Evolutionary conservation across 345 rosid genomes (phyloP), one percentile per base, ranked within the genome.

Genomic region (Linum tenue): DNA sequence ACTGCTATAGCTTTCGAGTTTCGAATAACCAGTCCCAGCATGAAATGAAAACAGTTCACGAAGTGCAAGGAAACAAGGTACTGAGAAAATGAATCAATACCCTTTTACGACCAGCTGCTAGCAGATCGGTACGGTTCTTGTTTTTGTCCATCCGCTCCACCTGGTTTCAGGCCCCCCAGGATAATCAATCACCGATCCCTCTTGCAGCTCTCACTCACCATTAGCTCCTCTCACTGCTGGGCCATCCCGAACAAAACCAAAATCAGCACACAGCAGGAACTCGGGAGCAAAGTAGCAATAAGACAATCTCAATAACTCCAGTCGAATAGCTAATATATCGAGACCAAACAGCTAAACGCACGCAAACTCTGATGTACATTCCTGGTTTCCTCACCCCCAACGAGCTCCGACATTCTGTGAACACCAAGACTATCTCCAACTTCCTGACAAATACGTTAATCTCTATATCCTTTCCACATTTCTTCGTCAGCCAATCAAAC

Each of bases 81-180:
- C 50, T 37, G 16, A 22, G 51, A 38, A 60, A 22, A 51, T 5
- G 31, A 22, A 22, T 22, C 31, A 53, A 53, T 73, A 90, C 98
- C 97, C 83, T 90, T 72, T 90, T 86, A 12, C 97, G 96, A 22
- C 98, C 98, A 1, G 98, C 98, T 1, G 91, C 89, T 36, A 90
- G 97, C 70, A 89, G 82, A 79, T 92, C 97, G 36, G 82, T 74
- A 69, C 95, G 90, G 73, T 66, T 86, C 86, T 86, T 92, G 81
- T 86, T 90, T 83, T 88, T 90, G 72, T 92, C 98, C 97, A 90
- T 92, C 79, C 60, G 68, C 73, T 76, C 79, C 75, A 66, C 85
- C 69, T 74, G 40, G 65, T 50, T 67, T 55, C 67, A 41, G 39
- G 41, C 63, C 39, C 82, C 78, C 41, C 65, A 72, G 41, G 31